Percentiles rank a stretch among this genome's conserved stretches.
Evolutionary conservation across 208 protist species (phyloP).

Genomic region (Wallacemonas sp.): DNA sequence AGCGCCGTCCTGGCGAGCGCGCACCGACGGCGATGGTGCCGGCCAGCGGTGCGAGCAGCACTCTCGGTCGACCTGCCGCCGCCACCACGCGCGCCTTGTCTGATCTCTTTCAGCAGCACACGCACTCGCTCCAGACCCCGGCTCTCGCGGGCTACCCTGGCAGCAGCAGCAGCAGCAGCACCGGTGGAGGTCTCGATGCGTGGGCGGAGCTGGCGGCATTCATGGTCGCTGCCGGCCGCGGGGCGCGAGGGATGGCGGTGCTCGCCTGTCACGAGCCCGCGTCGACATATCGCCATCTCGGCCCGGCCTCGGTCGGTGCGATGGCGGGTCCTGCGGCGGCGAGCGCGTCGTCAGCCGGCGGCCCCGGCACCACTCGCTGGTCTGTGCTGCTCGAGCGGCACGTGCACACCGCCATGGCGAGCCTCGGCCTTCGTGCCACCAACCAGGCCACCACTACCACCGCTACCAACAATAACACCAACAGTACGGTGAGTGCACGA

Average conservation of each 20-base stretch:
- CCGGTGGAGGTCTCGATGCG: background rate
- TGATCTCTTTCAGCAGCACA: constrained; percentile 16
- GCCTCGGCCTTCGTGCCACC: constrained; percentile 26
- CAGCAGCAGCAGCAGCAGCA: constrained; percentile 1
- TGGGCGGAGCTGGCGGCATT: constrained; percentile 27
- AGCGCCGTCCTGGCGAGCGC: too few relatives aligned
- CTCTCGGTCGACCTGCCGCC: background rate
- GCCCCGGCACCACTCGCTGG: constrained; percentile 17
- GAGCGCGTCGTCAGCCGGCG: background rate
- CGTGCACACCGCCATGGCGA: constrained; percentile 27
- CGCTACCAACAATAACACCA: constrained; percentile 8
- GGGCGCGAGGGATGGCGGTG: constrained; percentile 53
- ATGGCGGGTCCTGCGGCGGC: too few relatives aligned
- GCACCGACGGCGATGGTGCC: constrained; percentile 9
- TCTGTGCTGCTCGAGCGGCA: constrained; percentile 39
- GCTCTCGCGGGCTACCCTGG: background rate
- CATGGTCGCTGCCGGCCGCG: constrained; percentile 43
- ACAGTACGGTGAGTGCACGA: too few relatives aligned
- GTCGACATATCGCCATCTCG: constrained; percentile 13
- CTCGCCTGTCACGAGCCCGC: constrained; percentile 56
- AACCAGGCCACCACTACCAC: background rate
- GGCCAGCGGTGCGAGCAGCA: constrained; percentile 8
- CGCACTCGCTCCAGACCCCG: constrained; percentile 18
- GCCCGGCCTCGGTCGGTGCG: background rate
- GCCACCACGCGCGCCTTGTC: background rate